These are phyloP conservation scores for Elongisporangium undulatum DNA, from an alignment of 352 stramenopile species.

Conservation along the genomic window DNA sequence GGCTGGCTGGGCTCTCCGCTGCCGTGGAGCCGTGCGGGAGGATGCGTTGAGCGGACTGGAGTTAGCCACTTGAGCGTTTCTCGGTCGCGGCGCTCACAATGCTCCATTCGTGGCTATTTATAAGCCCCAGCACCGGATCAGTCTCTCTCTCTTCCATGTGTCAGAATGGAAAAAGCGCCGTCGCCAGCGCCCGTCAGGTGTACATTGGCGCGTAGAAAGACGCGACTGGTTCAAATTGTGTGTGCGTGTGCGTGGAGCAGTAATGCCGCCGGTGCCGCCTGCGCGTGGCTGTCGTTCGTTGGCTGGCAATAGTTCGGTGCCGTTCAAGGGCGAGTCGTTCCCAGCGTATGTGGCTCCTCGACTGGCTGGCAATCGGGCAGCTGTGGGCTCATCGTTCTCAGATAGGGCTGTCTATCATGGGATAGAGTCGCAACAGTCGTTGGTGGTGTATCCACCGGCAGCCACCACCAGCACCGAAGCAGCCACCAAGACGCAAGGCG, in stretches of 20 bases:
- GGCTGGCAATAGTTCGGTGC: not conserved
- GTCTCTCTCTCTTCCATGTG: no score
- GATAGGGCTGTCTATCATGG: not conserved
- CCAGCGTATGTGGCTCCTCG: slow-evolving; percentile 50
- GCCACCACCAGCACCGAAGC: not conserved
- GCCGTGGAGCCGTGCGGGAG: not conserved
- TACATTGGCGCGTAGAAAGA: not conserved
- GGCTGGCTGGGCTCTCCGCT: not conserved
- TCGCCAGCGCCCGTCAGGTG: not conserved
- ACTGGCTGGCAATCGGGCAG: slow-evolving; percentile 5
- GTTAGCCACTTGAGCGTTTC: not conserved
- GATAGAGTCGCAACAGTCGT: not conserved
- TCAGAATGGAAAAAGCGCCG: not conserved
- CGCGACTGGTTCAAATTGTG: not conserved
- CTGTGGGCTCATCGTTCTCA: not conserved
- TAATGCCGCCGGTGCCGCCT: not conserved
- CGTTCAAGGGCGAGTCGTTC: slow-evolving; percentile 69
- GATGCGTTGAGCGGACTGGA: not conserved
- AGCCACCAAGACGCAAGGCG: not conserved
- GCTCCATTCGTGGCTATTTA: not conserved
- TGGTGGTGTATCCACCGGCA: not conserved
- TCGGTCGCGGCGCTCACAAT: not conserved
- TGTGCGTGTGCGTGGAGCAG: not conserved
- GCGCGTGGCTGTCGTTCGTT: not conserved
- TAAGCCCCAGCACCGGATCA: not conserved